Evolutionary conservation across 169 alveolate species (phyloP), one percentile per base, ranked within the genome.

Genomic region (Cryptosporidium sp.): DNA sequence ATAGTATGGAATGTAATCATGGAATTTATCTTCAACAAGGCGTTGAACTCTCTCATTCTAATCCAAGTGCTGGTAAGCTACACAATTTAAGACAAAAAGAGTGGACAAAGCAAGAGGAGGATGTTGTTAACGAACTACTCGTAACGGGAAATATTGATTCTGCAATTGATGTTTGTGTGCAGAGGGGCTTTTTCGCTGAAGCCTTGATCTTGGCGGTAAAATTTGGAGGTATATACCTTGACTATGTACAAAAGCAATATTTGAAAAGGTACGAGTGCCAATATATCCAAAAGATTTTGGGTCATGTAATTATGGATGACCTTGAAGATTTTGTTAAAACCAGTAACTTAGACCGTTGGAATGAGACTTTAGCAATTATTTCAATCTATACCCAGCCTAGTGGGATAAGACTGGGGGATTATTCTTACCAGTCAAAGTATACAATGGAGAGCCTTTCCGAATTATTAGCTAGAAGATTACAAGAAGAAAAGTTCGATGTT

Each of bases 121-220:
- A 80, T 3, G 67, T 80, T 2, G 48, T 80, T 23, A 80, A 80
- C 26, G 35, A 80, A 7, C 35, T 80, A 2, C 35, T 80, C 9
- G 62, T 80, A 29, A 80, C 89, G 14, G 89, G 89, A 43, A 80
- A 80, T 41, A 80, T 80, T 39, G 89, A 80, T 9, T 86, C 91
- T 1, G 94, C 94, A 0, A 92, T 92, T 37, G 94, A 92, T 86
- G 86, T 75, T 18, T 92, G 94, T 86, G 84, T 92, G 58, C 68
- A 73, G 59, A 73, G 85, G 39, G 91, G 92, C 14, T 69, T 80
- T 39, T 80, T 91, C 50, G 73, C 91, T 5, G 91, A 92, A 73
- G 94, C 93, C 31, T 67, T 92, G 55, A 71, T 92, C 23, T 35
- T 92, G 80, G 92, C 94, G 45, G 86, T 91, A 5, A 86, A 85